These are phyloP conservation scores for Thymus quinquecostatus DNA, from an alignment of 257 asterid genomes.

Conservation along the genomic window DNA sequence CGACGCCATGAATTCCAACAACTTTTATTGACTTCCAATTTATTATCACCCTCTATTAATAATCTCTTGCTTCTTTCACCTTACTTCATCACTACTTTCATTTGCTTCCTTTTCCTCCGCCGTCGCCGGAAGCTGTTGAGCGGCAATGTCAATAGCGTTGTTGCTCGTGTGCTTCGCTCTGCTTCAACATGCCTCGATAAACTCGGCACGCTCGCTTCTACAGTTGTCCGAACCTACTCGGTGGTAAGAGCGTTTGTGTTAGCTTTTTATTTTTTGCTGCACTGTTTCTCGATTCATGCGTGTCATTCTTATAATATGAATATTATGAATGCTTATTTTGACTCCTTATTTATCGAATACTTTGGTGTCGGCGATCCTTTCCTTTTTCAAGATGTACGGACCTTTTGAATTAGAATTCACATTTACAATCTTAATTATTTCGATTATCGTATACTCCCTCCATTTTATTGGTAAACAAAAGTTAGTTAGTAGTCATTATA, in stretches of 20 bases:
- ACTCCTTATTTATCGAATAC: too few relatives aligned
- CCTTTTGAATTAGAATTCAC: too few relatives aligned
- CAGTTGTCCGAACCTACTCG: constrained; percentile 10
- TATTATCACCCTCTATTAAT: constrained; percentile 26
- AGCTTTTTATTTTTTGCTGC: too few relatives aligned
- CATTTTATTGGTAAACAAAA: too few relatives aligned
- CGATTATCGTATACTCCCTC: too few relatives aligned
- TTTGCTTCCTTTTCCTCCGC: neutral
- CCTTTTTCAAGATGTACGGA: too few relatives aligned
- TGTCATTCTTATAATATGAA: neutral
- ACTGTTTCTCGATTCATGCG: neutral
- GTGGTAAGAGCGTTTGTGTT: constrained; percentile 26
- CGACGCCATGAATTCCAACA: constrained; percentile 46
- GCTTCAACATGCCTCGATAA: constrained; percentile 16
- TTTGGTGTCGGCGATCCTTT: too few relatives aligned
- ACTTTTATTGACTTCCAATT: constrained; percentile 46
- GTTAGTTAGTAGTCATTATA: too few relatives aligned
- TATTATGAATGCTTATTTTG: too few relatives aligned
- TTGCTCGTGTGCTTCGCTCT: constrained; percentile 34
- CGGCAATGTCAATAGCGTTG: constrained; percentile 33
- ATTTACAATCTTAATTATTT: too few relatives aligned
- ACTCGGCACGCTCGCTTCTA: constrained; percentile 20
- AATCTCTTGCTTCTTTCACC: constrained; percentile 13
- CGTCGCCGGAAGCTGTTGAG: neutral
- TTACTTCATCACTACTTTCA: neutral